Conservation (phyloP, 352 stramenopile genomes). For the Globisporangium echinulatum region DNA sequence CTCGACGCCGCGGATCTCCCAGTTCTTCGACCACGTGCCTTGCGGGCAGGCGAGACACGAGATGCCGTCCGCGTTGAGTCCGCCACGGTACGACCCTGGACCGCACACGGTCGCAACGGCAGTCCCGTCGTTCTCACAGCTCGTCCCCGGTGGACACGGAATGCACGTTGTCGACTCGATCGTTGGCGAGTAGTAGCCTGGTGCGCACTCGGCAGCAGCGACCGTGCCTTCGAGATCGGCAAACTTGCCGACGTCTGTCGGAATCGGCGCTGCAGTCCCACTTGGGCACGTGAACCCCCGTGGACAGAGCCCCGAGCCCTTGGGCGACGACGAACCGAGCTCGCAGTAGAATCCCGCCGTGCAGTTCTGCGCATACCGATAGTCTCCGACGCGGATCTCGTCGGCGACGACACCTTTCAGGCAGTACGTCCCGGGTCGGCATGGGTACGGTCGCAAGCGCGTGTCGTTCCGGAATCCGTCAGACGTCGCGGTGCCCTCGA, state of each 20-base stretch:
- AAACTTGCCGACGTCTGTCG: constrained; percentile 89
- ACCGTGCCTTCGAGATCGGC: constrained; percentile 90
- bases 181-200: constrained; percentile 94
- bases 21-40: constrained; percentile 98
- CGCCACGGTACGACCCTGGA: constrained; percentile 91
- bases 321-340: constrained; percentile 86
- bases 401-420: constrained; percentile 90
- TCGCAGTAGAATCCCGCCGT: constrained; percentile 95
- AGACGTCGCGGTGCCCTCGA: constrained; percentile 90
- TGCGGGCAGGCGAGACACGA: constrained; percentile 89
- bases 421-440: constrained; percentile 94
- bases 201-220: constrained; percentile 87
- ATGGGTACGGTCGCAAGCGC: constrained; percentile 92
- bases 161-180: constrained; percentile 93
- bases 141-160: constrained; percentile 89
- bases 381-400: constrained; percentile 82
- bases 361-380: constrained; percentile 91
- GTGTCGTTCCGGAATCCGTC: constrained; percentile 97
- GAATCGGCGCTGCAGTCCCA: constrained; percentile 91
- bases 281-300: constrained; percentile 92
- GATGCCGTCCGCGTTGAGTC: constrained; percentile 78
- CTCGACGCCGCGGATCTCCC: constrained; percentile 91
- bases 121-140: constrained; percentile 88
- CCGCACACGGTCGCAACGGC: constrained; percentile 86
- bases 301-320: constrained; percentile 92